Base-by-base conservation (phyloP, 768 basidiomycete species). In the Pleurotus citrinopileatus region DNA sequence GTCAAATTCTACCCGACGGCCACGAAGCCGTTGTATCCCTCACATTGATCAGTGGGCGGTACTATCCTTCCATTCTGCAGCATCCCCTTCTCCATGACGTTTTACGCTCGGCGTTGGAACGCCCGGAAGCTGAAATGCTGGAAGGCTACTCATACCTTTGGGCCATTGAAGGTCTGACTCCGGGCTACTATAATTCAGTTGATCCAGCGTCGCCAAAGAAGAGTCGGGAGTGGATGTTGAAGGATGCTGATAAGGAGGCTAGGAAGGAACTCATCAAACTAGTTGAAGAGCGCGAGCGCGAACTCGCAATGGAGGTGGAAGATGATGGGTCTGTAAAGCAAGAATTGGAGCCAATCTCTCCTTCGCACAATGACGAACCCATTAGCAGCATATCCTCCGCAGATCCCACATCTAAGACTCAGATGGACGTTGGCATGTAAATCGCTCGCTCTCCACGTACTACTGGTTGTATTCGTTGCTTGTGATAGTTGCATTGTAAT, bases 1-100 rank as follows among this genome's bases (percentile, higher is more conserved):
- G 87, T 15, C 74, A 80, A 0, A 84, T 94, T 53, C 73, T 91
- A 12, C 62, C 73, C 2, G 71, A 81, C 5, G 86, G 80, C 0
- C 65, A 79, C 55, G 89, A 92, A 66, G 78, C 78, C 13, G 78
- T 87, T 17, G 58, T 91, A n/a, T 83, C 83, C 2, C 73, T 92
- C 37, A 80, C 82, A 29, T 71, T 91, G 43, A 75, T 94, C 56
- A 82, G 82, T 27, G 92, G 92, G 27, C 77, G 92, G 53, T 94
- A 94, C 65, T 94, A 94, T 63, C 87, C 91, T 3, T 71, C 76
- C 4, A 73, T 94, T 29, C 74, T 91, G 20, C 63, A 72, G 19
- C 88, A 91, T 61, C 87, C 87, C 1, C 71, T 84, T 29, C 67
- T 91, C 17, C 67, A 66, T 10, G 65, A 69, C 3, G 60, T 59